phyloP scores from a whole-genome alignment of 441 rosid genomes.

The Raphanus hybrid region DNA sequence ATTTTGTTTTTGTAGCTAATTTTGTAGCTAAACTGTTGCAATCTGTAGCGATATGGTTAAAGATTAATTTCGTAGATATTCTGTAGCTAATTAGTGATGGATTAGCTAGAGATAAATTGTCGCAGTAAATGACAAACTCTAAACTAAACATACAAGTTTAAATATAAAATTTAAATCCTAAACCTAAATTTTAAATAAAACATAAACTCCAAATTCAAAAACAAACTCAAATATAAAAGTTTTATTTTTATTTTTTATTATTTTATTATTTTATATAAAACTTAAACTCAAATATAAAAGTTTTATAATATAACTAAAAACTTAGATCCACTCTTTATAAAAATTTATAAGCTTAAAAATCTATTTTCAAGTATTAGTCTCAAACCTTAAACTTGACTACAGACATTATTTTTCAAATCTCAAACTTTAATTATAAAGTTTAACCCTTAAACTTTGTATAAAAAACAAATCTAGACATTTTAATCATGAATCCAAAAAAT shows the following conservation, averaged over 20 bases:
- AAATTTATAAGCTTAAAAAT: too few species aligned
- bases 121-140: neutral
- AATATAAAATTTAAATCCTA: too few species aligned
- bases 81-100: neutral
- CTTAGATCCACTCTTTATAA: neutral
- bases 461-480: neutral
- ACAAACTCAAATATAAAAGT: too few species aligned
- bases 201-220: neutral
- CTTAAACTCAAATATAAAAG: too few species aligned
- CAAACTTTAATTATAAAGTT: neutral
- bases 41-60: neutral
- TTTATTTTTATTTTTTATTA: too few species aligned
- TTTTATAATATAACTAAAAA: neutral
- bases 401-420: too few species aligned
- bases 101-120: neutral
- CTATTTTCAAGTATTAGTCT: neutral
- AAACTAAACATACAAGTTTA: too few species aligned
- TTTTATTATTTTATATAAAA: too few species aligned
- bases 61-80: neutral
- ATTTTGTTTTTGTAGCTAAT: neutral
- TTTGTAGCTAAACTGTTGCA: neutral
- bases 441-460: neutral
- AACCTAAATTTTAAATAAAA: too few species aligned
- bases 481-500: neutral
- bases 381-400: neutral